A percentile compares a stretch with the other conserved stretches of the same genome.
Conservation (phyloP, 2,329 filamentous ascomycete species). For the Colletotrichum sp. region DNA sequence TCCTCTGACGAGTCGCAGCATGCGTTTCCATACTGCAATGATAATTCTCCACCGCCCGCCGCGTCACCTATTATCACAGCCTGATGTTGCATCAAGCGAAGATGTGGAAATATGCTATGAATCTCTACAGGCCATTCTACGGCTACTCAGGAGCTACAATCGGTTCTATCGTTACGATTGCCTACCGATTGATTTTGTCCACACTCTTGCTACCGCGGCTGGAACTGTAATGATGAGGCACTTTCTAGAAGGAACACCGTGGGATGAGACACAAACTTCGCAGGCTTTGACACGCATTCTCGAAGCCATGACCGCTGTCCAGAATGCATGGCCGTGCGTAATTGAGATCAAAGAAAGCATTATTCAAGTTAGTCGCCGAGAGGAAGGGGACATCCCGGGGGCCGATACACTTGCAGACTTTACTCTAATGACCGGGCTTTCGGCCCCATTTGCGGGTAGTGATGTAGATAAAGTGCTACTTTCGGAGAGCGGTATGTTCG, state of each 20-base stretch:
- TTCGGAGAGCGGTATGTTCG: neutral
- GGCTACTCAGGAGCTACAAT: constrained; percentile 47
- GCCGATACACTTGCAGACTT: neutral
- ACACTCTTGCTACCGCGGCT: constrained; percentile 51
- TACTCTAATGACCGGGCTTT: neutral
- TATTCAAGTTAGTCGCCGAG: constrained; percentile 8
- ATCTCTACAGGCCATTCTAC: constrained; percentile 48
- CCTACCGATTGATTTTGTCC: constrained; percentile 45
- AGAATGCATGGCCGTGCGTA: constrained; percentile 52
- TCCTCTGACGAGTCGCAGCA: constrained; percentile 37
- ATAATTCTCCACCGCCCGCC: constrained; percentile 56
- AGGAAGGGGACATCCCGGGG: neutral
- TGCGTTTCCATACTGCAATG: constrained; percentile 55
- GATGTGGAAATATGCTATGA: constrained; percentile 55
- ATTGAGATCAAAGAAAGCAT: constrained; percentile 43
- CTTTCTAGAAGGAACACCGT: constrained; percentile 41
- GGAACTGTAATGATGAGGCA: constrained; percentile 51
- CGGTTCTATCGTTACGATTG: constrained; percentile 40
- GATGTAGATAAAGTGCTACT: neutral
- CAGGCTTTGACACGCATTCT: constrained; percentile 51
- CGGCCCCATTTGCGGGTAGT: neutral
- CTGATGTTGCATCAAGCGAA: constrained; percentile 41
- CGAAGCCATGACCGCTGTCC: constrained; percentile 55
- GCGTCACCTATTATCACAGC: constrained; percentile 43
- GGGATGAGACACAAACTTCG: constrained; percentile 50